Base-by-base conservation (phyloP, 2,329 filamentous ascomycete genomes). In the Cryphonectria naterciae region DNA sequence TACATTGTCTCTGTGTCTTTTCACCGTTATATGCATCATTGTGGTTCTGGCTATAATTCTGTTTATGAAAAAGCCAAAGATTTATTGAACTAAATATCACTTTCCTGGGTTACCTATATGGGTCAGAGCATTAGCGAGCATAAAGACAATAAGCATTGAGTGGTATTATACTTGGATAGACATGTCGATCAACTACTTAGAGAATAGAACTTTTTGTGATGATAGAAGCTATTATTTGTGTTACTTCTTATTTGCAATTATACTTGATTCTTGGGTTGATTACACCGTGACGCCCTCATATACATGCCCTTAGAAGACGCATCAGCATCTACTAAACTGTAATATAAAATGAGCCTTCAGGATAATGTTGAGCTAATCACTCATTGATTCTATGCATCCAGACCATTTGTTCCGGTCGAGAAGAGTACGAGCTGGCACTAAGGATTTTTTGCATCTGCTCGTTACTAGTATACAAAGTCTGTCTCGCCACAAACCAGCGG, bases 391-490 rank as follows among this genome's bases (percentile, higher is more conserved):
- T 77, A 76, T 86, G 84, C 72, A 80, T 76, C 84, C 84, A 86
- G 35, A 85, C 80, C 72, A 82, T 77, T 76, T 85, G 83, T 74
- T 83, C 80, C 7, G 78, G 77, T 65, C 84, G 79, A 5, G 83
- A 82, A 65, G 79, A 81, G 72, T 82, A 86, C 1, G 82, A 82
- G 70, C 82, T 83, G 11, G 81, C 82, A 41, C 79, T 78, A 60
- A 86, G 75, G 67, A 86, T 81, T 25, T 75, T 79, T 74, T 82
- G 78, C 84, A 86, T 86, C 78, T 87, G 84, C 68, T 78, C 75
- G 19, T 81, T 79, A n/a, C 81, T 80, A 4, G 81, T 80, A 67
- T 80, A 81, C 75, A 86, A 68, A 8, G 49, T 49, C 8, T 70
- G 60, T 22, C 69, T 60, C 22, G 69, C 69, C 17, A 70, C 65